Evolutionary conservation across 164 flowering plant species (phyloP).

Genomic region (Tetracentron sinense): DNA sequence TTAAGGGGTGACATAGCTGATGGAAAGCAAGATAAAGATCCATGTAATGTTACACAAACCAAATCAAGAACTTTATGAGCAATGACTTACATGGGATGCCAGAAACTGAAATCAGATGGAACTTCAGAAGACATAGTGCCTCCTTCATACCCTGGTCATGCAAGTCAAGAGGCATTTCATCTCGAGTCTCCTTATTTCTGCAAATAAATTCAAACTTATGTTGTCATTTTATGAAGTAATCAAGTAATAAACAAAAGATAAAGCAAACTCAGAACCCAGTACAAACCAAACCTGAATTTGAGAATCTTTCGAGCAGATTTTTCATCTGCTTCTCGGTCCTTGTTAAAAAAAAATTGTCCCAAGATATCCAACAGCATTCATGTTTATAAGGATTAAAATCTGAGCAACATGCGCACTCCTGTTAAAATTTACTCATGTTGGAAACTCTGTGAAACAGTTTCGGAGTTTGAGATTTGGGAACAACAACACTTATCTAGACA

Average conservation of each 20-base stretch:
- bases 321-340: constrained; percentile 68
- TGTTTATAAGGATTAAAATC: not conserved
- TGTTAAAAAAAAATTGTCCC: constrained; percentile 49
- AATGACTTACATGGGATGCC: constrained; percentile 40
- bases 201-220: not conserved
- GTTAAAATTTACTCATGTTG: too few relatives aligned
- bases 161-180: constrained; percentile 46
- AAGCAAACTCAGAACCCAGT: not conserved
- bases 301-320: constrained; percentile 40
- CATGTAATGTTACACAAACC: constrained; percentile 5
- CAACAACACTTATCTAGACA: too few relatives aligned
- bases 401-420: not conserved
- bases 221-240: not conserved
- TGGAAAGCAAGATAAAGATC: constrained; percentile 10
- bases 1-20: constrained; percentile 51
- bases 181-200: constrained; percentile 32
- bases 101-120: constrained; percentile 48
- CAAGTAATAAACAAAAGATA: not conserved
- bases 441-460: too few relatives aligned
- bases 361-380: constrained; percentile 18
- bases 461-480: too few relatives aligned
- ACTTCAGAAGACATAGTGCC: constrained; percentile 47
- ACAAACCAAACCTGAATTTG: constrained; percentile 43
- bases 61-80: constrained; percentile 2
- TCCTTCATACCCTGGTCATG: constrained; percentile 40